Percentiles rank a stretch among this genome's conserved stretches.
phyloP scores from a whole-genome alignment of 176 grass and related monocot genomes.

The Stipa capillata region DNA sequence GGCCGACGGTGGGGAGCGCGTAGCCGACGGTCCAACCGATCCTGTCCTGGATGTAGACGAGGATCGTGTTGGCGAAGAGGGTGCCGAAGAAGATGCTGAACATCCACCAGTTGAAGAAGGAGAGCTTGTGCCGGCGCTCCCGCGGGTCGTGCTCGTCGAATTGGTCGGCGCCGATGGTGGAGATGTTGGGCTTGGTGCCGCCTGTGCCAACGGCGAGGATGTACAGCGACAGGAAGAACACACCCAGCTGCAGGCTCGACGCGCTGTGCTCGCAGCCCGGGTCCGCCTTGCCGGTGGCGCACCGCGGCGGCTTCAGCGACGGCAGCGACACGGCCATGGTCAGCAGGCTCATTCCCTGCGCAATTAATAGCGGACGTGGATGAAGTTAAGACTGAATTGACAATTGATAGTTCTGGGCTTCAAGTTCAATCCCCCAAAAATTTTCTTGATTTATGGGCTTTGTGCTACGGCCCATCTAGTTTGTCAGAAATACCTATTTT shows the following conservation, averaged over 20 bases:
- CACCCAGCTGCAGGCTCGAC: conserved; percentile 48
- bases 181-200: conserved; percentile 95
- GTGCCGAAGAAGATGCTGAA: conserved; percentile 99
- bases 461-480: background rate
- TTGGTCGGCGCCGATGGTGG: conserved; percentile 92
- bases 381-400: no score
- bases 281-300: conserved; percentile 35
- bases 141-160: conserved; percentile 64
- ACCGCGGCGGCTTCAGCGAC: conserved; percentile 59
- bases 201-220: conserved; percentile 75
- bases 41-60: conserved; percentile 86
- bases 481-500: no score
- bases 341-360: conserved; percentile 69
- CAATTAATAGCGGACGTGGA: background rate
- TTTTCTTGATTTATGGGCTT: background rate
- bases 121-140: conserved; percentile 71
- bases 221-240: conserved; percentile 82
- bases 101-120: conserved; percentile 99
- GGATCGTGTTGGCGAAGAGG: conserved; percentile 71
- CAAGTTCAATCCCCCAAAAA: background rate
- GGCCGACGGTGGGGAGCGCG: conserved; percentile 67
- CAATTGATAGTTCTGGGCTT: background rate
- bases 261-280: conserved; percentile 39
- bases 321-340: conserved; percentile 62
- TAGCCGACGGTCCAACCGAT: conserved; percentile 84